Percentiles rank a stretch among this genome's conserved stretches.
Evolutionary conservation across 768 basidiomycete genomes (phyloP).

Genomic region (Boletus barrowsii): DNA sequence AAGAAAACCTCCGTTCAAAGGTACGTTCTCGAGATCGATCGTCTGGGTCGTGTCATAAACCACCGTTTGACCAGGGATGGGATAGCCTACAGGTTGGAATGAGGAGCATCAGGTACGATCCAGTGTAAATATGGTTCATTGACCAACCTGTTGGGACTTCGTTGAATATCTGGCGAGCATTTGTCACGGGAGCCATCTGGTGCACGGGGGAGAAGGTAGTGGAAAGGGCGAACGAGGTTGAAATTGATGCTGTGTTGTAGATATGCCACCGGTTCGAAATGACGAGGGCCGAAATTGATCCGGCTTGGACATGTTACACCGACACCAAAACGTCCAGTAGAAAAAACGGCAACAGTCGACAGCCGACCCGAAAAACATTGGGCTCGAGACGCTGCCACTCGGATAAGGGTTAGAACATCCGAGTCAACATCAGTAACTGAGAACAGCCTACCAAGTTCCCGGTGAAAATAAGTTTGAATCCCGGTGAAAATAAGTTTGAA

Average conservation of each 20-base stretch:
- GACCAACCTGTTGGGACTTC: constrained; percentile 1
- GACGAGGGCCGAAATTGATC: background rate
- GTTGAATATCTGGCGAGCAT: background rate
- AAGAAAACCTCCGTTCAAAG: constrained; percentile 3
- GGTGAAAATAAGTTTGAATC: no score
- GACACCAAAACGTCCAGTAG: no score
- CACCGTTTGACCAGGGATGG: constrained; percentile 2
- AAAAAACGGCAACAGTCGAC: no score
- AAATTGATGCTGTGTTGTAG: background rate
- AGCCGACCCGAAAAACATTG: no score
- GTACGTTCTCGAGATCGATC: background rate
- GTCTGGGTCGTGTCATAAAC: constrained; percentile 1
- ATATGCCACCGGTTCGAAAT: background rate
- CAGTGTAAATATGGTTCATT: background rate
- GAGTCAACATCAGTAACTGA: no score
- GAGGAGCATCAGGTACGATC: no score
- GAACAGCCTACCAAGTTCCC: no score
- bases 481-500: no score
- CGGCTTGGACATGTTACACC: no score
- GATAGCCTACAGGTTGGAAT: background rate
- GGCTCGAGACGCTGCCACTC: no score
- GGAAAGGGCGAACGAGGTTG: background rate
- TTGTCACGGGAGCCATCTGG: background rate
- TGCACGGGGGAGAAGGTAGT: background rate
- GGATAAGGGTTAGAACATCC: no score